Evolutionary conservation across 2,329 filamentous ascomycete genomes (phyloP).

Genomic region (Ceratocystis huliohia): DNA sequence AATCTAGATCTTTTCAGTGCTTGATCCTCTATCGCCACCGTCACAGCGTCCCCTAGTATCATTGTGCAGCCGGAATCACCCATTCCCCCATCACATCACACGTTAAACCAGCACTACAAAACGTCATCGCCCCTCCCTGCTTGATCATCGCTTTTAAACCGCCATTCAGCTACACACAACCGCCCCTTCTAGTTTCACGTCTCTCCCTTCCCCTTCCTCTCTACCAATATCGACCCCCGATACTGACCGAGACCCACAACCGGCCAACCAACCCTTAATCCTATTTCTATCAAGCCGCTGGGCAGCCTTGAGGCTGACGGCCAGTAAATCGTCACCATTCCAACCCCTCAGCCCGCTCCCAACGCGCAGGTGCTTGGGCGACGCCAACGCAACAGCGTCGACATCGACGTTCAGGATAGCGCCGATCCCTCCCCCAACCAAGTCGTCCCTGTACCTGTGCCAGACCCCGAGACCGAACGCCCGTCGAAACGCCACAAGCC

Average conservation of each 20-base stretch:
- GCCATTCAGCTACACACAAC: background rate
- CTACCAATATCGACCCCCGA: background rate
- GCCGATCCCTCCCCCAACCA: conserved; percentile 8
- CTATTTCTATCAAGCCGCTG: conserved; percentile 11
- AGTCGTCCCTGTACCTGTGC: background rate
- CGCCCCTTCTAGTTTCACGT: background rate
- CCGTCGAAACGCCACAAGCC: conserved; percentile 8
- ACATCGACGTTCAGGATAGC: conserved; percentile 7
- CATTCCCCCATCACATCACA: background rate
- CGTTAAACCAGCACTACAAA: background rate
- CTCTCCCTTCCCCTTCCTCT: background rate
- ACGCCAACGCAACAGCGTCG: conserved; percentile 15
- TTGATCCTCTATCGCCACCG: background rate
- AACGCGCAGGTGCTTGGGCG: conserved; percentile 16
- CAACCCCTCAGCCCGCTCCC: conserved; percentile 4
- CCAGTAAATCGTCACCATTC: conserved; percentile 13
- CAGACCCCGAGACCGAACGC: conserved; percentile 7
- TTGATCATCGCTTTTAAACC: background rate
- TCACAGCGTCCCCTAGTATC: background rate
- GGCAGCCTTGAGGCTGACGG: conserved; percentile 16
- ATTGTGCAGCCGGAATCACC: background rate
- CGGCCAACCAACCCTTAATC: background rate
- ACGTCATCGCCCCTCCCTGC: background rate
- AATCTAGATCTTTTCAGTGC: background rate
- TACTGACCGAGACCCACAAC: background rate